Evolutionary conservation across 768 basidiomycete species (phyloP), one percentile per base, ranked within the genome.

Genomic region (Suillus decipiens): DNA sequence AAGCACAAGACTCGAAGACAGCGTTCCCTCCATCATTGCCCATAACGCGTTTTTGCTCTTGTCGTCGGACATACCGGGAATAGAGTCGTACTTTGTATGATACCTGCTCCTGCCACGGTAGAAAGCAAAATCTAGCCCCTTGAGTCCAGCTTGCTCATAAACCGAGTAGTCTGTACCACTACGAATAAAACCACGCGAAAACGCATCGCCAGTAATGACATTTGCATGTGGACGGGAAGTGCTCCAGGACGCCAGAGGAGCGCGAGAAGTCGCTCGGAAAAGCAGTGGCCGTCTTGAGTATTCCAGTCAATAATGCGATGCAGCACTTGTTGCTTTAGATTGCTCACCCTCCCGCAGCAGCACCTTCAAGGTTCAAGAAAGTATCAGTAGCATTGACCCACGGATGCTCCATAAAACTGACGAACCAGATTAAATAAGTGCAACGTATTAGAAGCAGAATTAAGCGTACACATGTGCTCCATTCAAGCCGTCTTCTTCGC

Each of bases 291-390:
- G 89, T 9, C 90, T 92, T 65, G 5, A 61, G 31, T 15, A 61
- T 8, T 12, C 7, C 3, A 42, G 28, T 68, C 51, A 69, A 22
- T 34, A 37, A n/a, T 45, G 51, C 60, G 11, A 58, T 36, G 34
- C 2, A 9, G 6, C 11, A 60, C 9, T 22, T 22, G 34, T 56
- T 28, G 8, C 3, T 15, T 36, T 2, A 36, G 28, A 17, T 19
- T 3, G 70, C 82, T 58, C 68, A 90, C 89, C 92, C 90, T 69
- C 91, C 92, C 1, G 87, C 81, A 15, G 87, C 86, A 3, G 92
- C 91, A 15, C 93, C 92, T 73, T 95, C 93, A 8, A 95, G 80
- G 67, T 94, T 95, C 45, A 95, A 77, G 75, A 95, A 95, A 1
- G 82, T 82, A 33, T 85, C 80, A 0, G 85, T 81, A 28, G 88